Evolutionary conservation across 2,329 filamentous ascomycete genomes (phyloP).

Genomic region (Fusarium sp.): DNA sequence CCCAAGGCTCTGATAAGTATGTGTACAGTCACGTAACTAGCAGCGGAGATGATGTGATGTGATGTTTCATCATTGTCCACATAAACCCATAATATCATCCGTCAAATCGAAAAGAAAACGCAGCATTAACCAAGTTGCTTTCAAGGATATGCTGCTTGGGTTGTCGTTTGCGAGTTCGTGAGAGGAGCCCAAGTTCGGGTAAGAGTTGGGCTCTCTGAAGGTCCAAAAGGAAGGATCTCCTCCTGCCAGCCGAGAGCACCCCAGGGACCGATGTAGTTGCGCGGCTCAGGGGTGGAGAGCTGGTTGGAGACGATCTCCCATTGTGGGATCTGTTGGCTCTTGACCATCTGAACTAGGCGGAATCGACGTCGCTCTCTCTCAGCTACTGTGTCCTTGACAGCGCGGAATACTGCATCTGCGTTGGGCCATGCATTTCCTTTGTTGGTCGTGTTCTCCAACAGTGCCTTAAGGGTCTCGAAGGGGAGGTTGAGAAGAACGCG

Average conservation of each 20-base stretch:
- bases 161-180: conserved; percentile 36
- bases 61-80: conserved; percentile 16
- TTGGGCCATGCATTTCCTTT: conserved; percentile 62
- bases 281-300: conserved; percentile 54
- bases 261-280: conserved; percentile 55
- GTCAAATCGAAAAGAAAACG: conserved; percentile 26
- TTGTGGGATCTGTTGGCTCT: conserved; percentile 50
- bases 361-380: conserved; percentile 68
- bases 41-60: conserved; percentile 17
- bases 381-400: conserved; percentile 62
- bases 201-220: conserved; percentile 56
- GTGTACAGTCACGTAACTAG: conserved; percentile 5
- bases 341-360: conserved; percentile 58
- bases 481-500: conserved; percentile 76
- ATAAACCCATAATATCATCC: conserved; percentile 30
- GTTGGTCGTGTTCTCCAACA: conserved; percentile 69
- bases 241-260: conserved; percentile 63
- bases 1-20: conserved; percentile 6
- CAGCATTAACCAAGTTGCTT: conserved; percentile 16
- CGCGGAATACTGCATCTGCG: conserved; percentile 58
- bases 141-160: conserved; percentile 50
- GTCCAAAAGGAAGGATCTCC: conserved; percentile 52
- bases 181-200: conserved; percentile 59
- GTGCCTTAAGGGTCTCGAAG: conserved; percentile 71
- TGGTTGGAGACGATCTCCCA: conserved; percentile 51